Base-by-base conservation (phyloP, 495 filamentous ascomycete genomes). In the Sporormia fimetaria region DNA sequence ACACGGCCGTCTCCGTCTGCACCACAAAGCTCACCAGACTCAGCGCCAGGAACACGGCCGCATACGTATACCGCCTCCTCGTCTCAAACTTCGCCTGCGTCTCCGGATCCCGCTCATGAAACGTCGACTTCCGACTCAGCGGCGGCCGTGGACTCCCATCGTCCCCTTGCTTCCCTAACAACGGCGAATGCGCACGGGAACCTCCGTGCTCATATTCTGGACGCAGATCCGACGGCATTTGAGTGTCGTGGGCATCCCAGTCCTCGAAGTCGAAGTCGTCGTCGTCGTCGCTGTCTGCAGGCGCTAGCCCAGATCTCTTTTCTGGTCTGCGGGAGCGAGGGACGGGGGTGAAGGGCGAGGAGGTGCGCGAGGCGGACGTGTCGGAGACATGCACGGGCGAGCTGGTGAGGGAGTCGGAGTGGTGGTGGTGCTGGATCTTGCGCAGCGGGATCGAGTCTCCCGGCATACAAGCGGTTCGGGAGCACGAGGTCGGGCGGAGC, bases 1-100 rank as follows among this genome's bases (percentile, higher is more conserved):
- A 87, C 6, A 87, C 77, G 3, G 90, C 87, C 10, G 93, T 86
- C 67, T 94, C 87, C 4, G 90, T 95, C 68, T 98, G 90, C 4
- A 94, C 64, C 21, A 71, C 67, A 61, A 98, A 98, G 54, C 79
- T 76, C 14, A 87, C 63, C 52, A 98, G 64, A 52, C 80, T 87
- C 42, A 93, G 48, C 3, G 80, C 52, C 38, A 98, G 64, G 61
- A 94, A 95, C 33, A 83, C 73, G 4, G 73, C 78, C 3, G 90
- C 88, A 52, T 87, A 80, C 17, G 83, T 74, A 57, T 95, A 95
- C 59, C 86, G 86, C 54, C 74, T 78, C 44, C 70, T 73, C 33
- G 81, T 84, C 16, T 76, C 77, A 33, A 63, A 57, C 23, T 63
- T 66, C 18, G 67, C 69, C 52, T 70, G 64, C 26, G 68, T 65